Evolutionary conservation across 768 basidiomycete species (phyloP).

Genomic region (Kwoniella europaea): DNA sequence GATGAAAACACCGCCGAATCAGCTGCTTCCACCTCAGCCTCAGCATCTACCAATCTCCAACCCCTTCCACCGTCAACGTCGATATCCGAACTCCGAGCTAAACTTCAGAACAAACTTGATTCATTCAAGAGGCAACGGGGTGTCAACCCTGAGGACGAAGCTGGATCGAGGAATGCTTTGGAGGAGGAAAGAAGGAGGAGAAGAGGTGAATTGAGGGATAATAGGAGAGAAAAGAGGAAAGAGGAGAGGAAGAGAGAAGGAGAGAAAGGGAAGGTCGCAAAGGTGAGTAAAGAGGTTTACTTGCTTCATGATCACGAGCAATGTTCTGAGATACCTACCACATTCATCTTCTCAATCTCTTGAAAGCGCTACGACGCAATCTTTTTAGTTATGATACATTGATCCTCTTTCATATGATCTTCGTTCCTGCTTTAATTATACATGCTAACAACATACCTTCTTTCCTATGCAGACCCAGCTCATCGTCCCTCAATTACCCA

Average conservation of each 20-base stretch:
- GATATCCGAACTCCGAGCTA: conserved; percentile 49
- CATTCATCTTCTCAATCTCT: background rate
- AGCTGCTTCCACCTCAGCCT: background rate
- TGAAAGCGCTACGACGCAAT: no score
- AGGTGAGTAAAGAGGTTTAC: conserved; percentile 38
- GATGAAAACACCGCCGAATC: background rate
- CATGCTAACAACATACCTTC: no score
- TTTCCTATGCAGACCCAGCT: conserved; percentile 41
- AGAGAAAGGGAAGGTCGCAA: conserved; percentile 44
- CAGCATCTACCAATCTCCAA: conserved; percentile 19
- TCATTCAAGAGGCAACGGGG: conserved; percentile 42
- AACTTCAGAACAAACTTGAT: conserved; percentile 52
- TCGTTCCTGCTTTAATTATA: no score
- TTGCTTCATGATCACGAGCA: background rate
- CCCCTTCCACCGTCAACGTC: conserved; percentile 53
- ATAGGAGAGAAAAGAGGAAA: conserved; percentile 79
- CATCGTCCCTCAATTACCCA: conserved; percentile 49
- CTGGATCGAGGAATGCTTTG: conserved; percentile 74
- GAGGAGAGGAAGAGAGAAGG: conserved; percentile 74
- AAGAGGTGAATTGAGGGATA: conserved; percentile 81
- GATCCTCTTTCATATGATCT: no score
- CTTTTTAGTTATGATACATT: no score
- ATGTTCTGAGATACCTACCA: background rate
- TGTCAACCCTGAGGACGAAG: conserved; percentile 53
- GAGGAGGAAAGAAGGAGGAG: conserved; percentile 78